Evolutionary conservation across 2,329 filamentous ascomycete genomes (phyloP).

Genomic region (Phialophora verrucosa): DNA sequence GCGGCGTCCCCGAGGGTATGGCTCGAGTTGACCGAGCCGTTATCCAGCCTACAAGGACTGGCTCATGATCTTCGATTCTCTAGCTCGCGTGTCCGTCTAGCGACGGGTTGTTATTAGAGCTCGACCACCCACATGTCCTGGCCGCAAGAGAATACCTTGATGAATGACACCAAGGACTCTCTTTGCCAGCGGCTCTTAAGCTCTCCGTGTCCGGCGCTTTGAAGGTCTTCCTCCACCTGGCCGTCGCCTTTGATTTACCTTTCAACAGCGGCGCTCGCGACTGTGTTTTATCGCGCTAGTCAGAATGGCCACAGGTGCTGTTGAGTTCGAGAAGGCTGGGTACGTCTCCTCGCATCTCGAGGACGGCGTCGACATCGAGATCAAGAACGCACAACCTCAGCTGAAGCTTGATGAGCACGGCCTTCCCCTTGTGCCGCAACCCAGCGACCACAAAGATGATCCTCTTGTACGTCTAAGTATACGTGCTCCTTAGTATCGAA

Average conservation of each 20-base stretch:
- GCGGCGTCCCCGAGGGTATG: not conserved
- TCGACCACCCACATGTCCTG: not conserved
- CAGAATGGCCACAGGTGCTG: not conserved
- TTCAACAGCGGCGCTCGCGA: not conserved
- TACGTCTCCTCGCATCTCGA: slow-evolving; percentile 8
- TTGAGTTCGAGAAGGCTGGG: not conserved
- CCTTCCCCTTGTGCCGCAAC: slow-evolving; percentile 16
- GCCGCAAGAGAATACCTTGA: not conserved
- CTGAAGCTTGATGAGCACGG: slow-evolving; percentile 20
- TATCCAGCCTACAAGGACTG: not conserved
- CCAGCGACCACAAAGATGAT: slow-evolving; percentile 19
- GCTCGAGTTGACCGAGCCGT: not conserved
- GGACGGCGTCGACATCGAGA: slow-evolving; percentile 11
- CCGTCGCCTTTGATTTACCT: not conserved
- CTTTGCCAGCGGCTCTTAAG: not conserved
- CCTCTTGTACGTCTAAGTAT: slow-evolving; percentile 8
- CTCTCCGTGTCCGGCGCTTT: not conserved
- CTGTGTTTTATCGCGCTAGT: not conserved
- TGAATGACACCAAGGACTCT: not conserved
- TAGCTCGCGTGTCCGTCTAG: not conserved
- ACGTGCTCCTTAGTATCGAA: not conserved
- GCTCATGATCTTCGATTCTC: not conserved
- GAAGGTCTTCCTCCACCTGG: not conserved
- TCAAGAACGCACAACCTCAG: slow-evolving; percentile 1
- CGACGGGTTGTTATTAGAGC: not conserved